Percentiles rank a stretch among this genome's conserved stretches.
Conservation (phyloP, 352 stramenopile species). For the Saprolegnia parasitica region DNA sequence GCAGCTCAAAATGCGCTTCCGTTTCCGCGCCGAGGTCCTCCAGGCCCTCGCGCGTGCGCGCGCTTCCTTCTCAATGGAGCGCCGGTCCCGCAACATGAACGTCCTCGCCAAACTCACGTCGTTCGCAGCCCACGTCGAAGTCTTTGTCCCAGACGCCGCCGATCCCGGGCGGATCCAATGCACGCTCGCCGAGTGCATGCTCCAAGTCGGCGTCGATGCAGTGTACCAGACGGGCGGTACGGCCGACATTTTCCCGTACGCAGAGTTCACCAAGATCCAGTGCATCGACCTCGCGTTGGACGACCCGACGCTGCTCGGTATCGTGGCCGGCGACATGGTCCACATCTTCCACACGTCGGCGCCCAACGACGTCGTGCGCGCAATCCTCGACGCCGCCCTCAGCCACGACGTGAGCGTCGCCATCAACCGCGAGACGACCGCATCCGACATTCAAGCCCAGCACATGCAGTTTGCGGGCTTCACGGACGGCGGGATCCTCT, state of each 20-base stretch:
- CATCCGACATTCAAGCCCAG: not conserved
- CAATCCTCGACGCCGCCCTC: constrained; percentile 1
- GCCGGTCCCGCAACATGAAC: not conserved
- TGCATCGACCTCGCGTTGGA: constrained; percentile 1
- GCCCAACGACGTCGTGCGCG: constrained; percentile 21
- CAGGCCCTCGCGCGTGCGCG: constrained; percentile 11
- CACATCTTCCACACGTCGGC: constrained; percentile 4
- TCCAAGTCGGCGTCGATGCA: constrained; percentile 22
- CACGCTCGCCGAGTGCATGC: not conserved
- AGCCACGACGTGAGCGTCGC: not conserved
- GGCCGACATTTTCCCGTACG: constrained; percentile 5
- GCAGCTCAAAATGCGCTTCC: constrained; percentile 14
- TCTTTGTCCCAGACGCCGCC: not conserved
- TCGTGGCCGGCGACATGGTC: not conserved
- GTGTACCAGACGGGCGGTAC: constrained; percentile 22
- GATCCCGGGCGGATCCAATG: not conserved
- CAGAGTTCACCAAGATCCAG: constrained; percentile 20
- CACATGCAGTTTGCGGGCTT: constrained; percentile 14
- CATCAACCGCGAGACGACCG: not conserved
- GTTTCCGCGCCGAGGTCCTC: constrained; percentile 12
- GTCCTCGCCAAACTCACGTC: constrained; percentile 22
- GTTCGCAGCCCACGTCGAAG: constrained; percentile 19
- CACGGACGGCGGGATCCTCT: constrained; percentile 4
- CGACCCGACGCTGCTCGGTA: constrained; percentile 11
- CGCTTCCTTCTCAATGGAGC: constrained; percentile 15